Evolutionary conservation across 257 asterid species (phyloP).

Genomic region (Phtheirospermum japonicum): DNA sequence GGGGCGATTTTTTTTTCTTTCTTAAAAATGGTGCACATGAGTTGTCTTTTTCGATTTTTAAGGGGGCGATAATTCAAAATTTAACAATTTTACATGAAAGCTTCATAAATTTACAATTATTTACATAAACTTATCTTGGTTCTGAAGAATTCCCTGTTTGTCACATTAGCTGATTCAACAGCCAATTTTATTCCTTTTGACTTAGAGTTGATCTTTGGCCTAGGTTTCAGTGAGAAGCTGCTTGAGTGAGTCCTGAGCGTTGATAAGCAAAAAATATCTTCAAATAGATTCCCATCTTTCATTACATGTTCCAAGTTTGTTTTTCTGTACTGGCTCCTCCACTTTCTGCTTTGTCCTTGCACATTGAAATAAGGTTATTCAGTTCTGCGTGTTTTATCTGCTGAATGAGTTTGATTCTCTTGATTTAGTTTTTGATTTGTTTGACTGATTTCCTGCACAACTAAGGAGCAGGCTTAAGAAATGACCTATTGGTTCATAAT

Average conservation of each 20-base stretch:
- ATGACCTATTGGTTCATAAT: constrained; percentile 7
- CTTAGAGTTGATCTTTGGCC: constrained; percentile 35
- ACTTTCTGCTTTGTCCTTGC: not conserved
- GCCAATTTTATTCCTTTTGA: constrained; percentile 11
- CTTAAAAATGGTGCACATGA: no score
- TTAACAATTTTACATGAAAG: no score
- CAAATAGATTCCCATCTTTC: constrained; percentile 29
- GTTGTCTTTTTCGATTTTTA: no score
- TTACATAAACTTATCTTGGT: no score
- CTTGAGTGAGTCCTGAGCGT: constrained; percentile 32
- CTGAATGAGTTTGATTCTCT: constrained; percentile 1
- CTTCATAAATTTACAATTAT: no score
- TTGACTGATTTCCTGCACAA: constrained; percentile 18
- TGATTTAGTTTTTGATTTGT: not conserved
- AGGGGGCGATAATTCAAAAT: no score
- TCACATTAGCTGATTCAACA: constrained; percentile 22
- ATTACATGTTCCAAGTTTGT: constrained; percentile 36
- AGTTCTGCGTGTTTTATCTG: not conserved
- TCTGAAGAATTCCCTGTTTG: no score
- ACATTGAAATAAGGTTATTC: not conserved
- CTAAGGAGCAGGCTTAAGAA: constrained; percentile 21
- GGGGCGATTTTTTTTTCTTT: no score
- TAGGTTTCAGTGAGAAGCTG: constrained; percentile 39
- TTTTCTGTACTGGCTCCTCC: constrained; percentile 28
- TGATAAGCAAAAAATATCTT: constrained; percentile 31